Evolutionary conservation across 2,329 filamentous ascomycete genomes (phyloP).

Genomic region (Gliomastix tumulicola): DNA sequence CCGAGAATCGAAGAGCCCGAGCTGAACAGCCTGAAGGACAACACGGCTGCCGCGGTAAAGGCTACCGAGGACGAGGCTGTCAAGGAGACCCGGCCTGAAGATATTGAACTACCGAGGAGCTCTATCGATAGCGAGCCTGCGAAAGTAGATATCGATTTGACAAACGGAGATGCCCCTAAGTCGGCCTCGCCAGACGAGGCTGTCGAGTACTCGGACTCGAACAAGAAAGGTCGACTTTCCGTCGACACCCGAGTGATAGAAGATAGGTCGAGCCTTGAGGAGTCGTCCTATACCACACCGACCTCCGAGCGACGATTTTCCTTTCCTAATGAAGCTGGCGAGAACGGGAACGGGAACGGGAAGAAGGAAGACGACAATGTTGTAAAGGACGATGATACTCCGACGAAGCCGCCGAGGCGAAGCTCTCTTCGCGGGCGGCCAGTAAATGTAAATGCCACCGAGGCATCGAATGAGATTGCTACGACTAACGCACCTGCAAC

Average conservation of each 20-base stretch:
- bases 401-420: neutral
- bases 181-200: neutral
- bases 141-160: too few species aligned
- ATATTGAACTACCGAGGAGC: too few species aligned
- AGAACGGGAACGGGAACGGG: slow-evolving; percentile 23
- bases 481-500: too few species aligned
- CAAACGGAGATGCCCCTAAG: too few species aligned
- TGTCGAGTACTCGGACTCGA: neutral
- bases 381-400: neutral
- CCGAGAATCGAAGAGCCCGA: neutral
- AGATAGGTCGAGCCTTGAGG: slow-evolving; percentile 27
- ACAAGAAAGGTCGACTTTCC: slow-evolving; percentile 9
- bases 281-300: slow-evolving; percentile 27
- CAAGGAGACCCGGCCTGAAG: too few species aligned
- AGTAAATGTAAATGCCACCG: too few species aligned
- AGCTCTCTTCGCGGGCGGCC: too few species aligned
- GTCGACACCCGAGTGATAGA: slow-evolving; percentile 21
- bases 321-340: slow-evolving; percentile 17
- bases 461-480: too few species aligned
- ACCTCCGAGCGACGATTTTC: slow-evolving; percentile 27
- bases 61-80: neutral
- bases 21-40: neutral
- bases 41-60: neutral
- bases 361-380: slow-evolving; percentile 11
- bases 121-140: too few species aligned